Evolutionary conservation across 2,329 filamentous ascomycete species (phyloP).

Genomic region (Trichoderma sp.): DNA sequence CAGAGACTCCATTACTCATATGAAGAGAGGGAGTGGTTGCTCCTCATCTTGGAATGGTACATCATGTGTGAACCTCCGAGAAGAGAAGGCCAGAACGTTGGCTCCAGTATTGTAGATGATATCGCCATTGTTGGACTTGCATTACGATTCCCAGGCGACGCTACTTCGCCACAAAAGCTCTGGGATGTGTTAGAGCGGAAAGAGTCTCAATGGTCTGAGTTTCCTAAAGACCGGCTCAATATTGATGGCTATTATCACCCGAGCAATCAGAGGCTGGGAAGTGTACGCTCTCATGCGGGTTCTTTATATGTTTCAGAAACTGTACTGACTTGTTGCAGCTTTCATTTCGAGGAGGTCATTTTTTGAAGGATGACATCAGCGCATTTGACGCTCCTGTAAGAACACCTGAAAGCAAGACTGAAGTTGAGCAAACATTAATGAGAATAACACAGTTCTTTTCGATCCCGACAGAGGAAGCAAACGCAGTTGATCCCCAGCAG

Average conservation of each 20-base stretch:
- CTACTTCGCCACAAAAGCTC: conserved; percentile 42
- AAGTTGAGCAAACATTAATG: not conserved
- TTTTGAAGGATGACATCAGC: conserved; percentile 46
- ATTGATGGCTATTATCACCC: conserved; percentile 55
- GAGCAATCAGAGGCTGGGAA: conserved; percentile 47
- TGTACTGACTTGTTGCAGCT: conserved; percentile 35
- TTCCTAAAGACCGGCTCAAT: conserved; percentile 50
- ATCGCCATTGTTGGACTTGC: conserved; percentile 53
- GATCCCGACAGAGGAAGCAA: conserved; percentile 49
- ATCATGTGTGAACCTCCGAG: not conserved
- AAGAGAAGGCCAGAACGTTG: not conserved
- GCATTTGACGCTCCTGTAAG: conserved; percentile 51
- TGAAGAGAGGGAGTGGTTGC: not conserved
- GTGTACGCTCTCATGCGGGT: conserved; percentile 35
- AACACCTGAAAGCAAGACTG: not conserved
- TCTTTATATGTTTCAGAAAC: not conserved
- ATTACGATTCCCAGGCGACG: conserved; percentile 52
- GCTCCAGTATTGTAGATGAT: conserved; percentile 34
- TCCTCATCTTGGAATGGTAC: not conserved
- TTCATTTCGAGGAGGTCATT: conserved; percentile 49
- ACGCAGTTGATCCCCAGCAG: conserved; percentile 54
- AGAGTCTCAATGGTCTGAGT: conserved; percentile 49
- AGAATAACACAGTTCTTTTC: conserved; percentile 46
- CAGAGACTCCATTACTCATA: not conserved
- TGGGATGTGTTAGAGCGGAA: conserved; percentile 49